Conservation (phyloP, 2,329 filamentous ascomycete species). For the Botrytis deweyae region DNA sequence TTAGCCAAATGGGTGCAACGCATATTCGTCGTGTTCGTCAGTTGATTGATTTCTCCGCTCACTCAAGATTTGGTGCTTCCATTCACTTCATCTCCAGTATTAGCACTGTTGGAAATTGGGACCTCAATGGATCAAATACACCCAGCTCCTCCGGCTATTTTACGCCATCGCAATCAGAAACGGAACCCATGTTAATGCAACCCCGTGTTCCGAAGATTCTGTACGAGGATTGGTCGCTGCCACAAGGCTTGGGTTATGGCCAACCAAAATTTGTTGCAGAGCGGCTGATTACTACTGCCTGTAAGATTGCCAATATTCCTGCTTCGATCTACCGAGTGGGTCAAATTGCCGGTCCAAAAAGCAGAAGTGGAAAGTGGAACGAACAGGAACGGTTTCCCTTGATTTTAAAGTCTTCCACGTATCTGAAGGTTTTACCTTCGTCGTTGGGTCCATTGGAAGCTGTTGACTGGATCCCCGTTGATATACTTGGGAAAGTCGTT, state of each 20-base stretch:
- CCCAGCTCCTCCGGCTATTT: not conserved
- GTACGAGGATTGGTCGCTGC: conserved; percentile 33
- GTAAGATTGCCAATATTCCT: conserved; percentile 41
- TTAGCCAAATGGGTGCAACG: conserved; percentile 36
- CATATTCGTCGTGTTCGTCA: conserved; percentile 11
- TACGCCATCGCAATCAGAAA: not conserved
- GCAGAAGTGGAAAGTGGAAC: conserved; percentile 6
- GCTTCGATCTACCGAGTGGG: conserved; percentile 47
- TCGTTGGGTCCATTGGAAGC: conserved; percentile 28
- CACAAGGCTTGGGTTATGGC: conserved; percentile 29
- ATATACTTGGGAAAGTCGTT: not conserved
- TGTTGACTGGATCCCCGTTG: conserved; percentile 8
- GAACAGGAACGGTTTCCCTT: conserved; percentile 8
- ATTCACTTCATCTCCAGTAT: conserved; percentile 36
- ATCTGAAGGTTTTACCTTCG: not conserved
- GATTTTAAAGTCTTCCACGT: not conserved
- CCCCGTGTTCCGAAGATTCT: conserved; percentile 42
- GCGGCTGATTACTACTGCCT: conserved; percentile 45
- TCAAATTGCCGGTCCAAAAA: conserved; percentile 45
- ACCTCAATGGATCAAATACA: not conserved
- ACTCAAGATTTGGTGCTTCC: conserved; percentile 6
- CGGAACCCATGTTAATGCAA: not conserved
- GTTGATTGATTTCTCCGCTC: conserved; percentile 12
- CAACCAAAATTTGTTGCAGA: conserved; percentile 34
- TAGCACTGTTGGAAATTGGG: conserved; percentile 19